A percentile compares a stretch with the other conserved stretches of the same genome.
Conservation (phyloP, 2,329 filamentous ascomycete genomes). For the Shiraia sp. region DNA sequence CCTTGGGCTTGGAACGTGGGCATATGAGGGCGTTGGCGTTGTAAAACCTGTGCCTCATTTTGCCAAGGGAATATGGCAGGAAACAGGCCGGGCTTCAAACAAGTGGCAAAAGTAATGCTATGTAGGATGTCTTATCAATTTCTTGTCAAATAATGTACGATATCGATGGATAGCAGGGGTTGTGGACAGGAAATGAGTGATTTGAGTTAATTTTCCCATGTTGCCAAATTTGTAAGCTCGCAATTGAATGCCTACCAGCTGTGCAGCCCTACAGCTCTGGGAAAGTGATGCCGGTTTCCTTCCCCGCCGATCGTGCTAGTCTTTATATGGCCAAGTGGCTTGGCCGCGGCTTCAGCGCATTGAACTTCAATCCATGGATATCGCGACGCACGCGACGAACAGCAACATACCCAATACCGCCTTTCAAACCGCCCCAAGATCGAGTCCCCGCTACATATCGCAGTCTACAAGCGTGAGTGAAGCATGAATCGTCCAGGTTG, state of each 20-base stretch:
- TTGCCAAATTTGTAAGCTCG: background rate
- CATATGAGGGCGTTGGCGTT: background rate
- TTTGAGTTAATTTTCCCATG: background rate
- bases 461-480: constrained; percentile 11
- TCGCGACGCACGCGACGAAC: constrained; percentile 3
- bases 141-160: background rate
- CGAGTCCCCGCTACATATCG: background rate
- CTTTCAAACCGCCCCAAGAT: background rate
- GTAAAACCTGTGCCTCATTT: background rate
- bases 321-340: background rate
- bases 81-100: too few species aligned
- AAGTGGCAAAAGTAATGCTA: too few species aligned
- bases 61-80: too few species aligned
- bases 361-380: constrained; percentile 1
- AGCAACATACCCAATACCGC: background rate
- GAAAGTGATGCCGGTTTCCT: background rate
- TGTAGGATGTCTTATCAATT: too few species aligned
- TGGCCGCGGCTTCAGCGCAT: background rate
- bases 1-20: too few species aligned
- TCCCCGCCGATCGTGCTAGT: constrained; percentile 2
- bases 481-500: constrained; percentile 56
- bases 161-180: too few species aligned
- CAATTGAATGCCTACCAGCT: background rate
- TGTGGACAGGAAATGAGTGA: too few species aligned
- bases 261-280: background rate